phyloP scores from a whole-genome alignment of 108 stramenopile species.

The Cyclotella distinguenda region DNA sequence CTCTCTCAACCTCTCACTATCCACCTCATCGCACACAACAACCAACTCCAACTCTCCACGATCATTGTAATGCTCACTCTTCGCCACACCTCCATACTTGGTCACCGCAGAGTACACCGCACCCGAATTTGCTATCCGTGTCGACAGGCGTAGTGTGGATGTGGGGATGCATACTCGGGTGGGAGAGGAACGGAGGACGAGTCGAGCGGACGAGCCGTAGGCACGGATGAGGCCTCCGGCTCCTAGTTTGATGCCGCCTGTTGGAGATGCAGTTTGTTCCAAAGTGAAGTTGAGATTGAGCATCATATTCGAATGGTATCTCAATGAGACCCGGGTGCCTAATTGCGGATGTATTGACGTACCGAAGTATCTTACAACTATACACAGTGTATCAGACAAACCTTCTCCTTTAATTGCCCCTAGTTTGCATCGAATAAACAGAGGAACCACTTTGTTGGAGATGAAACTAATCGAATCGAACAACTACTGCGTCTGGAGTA shows the following conservation, averaged over 20 bases:
- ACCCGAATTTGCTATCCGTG: constrained; percentile 31
- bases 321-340: neutral
- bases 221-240: constrained; percentile 87
- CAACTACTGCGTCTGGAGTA: no score
- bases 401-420: constrained; percentile 71
- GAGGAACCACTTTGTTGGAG: neutral
- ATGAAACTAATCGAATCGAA: neutral
- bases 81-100: constrained; percentile 47
- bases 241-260: constrained; percentile 79
- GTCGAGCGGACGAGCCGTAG: constrained; percentile 73
- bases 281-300: no score
- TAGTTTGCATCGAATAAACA: neutral
- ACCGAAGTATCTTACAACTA: constrained; percentile 84
- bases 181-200: constrained; percentile 59
- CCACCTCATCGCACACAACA: constrained; percentile 57
- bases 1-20: constrained; percentile 26
- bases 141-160: constrained; percentile 26
- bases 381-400: constrained; percentile 68
- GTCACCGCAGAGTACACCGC: constrained; percentile 53
- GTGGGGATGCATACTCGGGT: constrained; percentile 55
- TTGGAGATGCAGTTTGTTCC: no score
- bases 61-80: constrained; percentile 53
- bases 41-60: constrained; percentile 57
- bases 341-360: neutral
- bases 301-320: no score